These are phyloP conservation scores for Comarum palustre DNA, from an alignment of 306 rosid genomes.

Conservation along the genomic window DNA sequence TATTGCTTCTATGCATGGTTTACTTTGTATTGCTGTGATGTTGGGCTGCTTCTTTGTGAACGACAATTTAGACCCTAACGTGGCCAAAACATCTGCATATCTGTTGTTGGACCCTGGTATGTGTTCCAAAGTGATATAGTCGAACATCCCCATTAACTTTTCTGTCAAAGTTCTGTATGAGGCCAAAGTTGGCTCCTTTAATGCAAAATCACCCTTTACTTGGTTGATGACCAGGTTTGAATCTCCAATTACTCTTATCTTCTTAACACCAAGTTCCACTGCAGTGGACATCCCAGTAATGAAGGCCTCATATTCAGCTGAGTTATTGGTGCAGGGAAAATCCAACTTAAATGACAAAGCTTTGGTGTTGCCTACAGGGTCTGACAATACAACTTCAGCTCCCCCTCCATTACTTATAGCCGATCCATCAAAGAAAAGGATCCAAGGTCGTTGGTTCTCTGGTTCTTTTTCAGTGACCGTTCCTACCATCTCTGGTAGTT, in stretches of 20 bases:
- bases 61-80: not conserved
- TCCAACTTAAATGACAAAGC: not conserved
- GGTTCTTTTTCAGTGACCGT: too few species aligned
- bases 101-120: not conserved
- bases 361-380: not conserved
- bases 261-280: not conserved
- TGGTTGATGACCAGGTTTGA: not conserved
- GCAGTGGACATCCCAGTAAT: not conserved
- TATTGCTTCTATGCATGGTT: not conserved
- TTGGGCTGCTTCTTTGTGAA: not conserved
- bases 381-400: not conserved
- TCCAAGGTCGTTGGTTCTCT: not conserved
- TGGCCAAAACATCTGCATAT: not conserved
- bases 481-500: too few species aligned
- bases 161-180: not conserved
- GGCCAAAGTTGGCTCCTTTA: not conserved
- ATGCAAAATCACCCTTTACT: not conserved
- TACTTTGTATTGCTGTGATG: accelerated
- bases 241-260: not conserved
- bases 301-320: not conserved
- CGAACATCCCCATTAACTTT: not conserved
- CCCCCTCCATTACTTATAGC: not conserved
- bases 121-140: not conserved
- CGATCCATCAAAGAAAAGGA: not conserved
- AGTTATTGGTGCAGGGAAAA: not conserved